Conservation (phyloP, 192 early-diverging fungal genomes). For the Coemansia sp. region DNA sequence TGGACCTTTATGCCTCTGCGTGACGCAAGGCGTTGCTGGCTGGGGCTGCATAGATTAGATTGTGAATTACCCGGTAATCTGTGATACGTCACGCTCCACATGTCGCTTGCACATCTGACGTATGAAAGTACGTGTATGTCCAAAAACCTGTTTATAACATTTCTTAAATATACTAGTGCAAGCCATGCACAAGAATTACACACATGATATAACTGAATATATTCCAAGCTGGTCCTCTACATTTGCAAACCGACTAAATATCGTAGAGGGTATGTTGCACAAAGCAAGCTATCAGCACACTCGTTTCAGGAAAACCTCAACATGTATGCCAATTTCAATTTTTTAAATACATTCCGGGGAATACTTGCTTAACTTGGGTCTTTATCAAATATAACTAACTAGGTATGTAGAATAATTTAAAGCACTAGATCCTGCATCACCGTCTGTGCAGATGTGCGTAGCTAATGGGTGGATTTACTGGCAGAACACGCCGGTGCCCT, state of each 20-base stretch:
- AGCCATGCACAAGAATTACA: background rate
- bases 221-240: no score
- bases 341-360: no score
- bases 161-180: background rate
- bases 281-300: no score
- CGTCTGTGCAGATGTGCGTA: background rate
- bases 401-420: background rate
- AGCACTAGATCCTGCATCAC: background rate
- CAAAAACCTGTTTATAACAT: background rate
- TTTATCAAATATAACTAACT: background rate
- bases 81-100: background rate
- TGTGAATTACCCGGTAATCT: background rate
- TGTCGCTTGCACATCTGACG: background rate
- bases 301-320: no score
- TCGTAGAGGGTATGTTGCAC: no score
- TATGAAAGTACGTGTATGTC: background rate
- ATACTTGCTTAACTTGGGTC: background rate
- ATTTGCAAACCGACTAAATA: no score
- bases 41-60: no score
- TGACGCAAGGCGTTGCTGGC: no score
- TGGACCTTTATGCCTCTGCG: no score
- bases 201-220: no score
- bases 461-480: slow-evolving; percentile 6
- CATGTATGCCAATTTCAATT: no score
- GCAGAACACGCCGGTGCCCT: slow-evolving; percentile 32